A percentile compares a stretch with the other conserved stretches of the same genome.
phyloP scores from a whole-genome alignment of 2,329 filamentous ascomycete species.

The Dactylonectria macrodidyma region DNA sequence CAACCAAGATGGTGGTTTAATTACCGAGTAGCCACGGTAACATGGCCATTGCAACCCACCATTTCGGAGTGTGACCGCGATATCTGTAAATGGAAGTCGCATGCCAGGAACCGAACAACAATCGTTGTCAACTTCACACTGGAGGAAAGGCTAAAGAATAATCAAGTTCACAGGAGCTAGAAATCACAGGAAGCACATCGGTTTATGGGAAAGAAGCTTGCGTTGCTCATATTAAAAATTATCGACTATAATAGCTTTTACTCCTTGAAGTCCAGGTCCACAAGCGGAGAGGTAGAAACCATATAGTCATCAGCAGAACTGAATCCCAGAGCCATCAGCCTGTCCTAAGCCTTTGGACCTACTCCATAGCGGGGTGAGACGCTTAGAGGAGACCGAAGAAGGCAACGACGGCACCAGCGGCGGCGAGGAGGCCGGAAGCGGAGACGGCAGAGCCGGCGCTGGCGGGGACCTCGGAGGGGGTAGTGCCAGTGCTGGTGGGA shows the following conservation, averaged over 20 bases:
- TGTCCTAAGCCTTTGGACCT: not conserved
- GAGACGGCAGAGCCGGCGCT: not conserved
- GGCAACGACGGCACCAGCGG: not conserved
- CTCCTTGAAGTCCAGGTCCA: not conserved
- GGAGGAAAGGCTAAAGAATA: too few relatives aligned
- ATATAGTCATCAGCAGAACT: not conserved
- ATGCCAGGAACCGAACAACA: too few relatives aligned
- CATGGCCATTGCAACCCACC: too few relatives aligned
- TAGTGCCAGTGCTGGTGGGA: not conserved
- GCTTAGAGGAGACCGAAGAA: not conserved
- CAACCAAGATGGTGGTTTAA: too few relatives aligned
- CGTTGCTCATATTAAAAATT: not conserved
- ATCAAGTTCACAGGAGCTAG: too few relatives aligned
- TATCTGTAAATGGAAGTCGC: too few relatives aligned
- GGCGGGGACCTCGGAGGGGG: not conserved
- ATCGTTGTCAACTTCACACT: too few relatives aligned
- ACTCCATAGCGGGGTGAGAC: not conserved
- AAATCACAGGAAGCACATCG: too few relatives aligned
- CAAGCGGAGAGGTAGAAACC: not conserved
- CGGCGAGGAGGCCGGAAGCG: not conserved
- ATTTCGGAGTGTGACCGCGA: too few relatives aligned
- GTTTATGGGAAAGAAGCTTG: not conserved
- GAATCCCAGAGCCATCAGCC: too few relatives aligned
- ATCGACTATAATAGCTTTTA: not conserved
- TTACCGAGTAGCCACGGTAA: too few relatives aligned